phyloP scores from a whole-genome alignment of 208 protist genomes.

The Leishmania guyanensis region DNA sequence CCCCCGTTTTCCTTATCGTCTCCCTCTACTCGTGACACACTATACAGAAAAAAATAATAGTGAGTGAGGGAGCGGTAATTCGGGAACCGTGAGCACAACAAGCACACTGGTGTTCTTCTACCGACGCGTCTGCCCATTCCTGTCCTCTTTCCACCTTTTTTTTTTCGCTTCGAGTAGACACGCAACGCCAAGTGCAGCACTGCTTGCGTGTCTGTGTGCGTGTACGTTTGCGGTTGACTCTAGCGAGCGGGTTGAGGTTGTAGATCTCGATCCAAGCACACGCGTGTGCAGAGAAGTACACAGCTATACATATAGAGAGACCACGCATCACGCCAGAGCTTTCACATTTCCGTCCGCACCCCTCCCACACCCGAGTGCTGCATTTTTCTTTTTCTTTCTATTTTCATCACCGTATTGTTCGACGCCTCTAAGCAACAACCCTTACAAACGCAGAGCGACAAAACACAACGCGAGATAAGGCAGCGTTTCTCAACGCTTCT shows the following conservation, averaged over 20 bases:
- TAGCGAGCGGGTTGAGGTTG: background rate
- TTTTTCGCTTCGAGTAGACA: background rate
- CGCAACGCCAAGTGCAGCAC: background rate
- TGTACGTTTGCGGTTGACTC: background rate
- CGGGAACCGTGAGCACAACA: background rate
- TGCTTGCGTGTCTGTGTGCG: background rate
- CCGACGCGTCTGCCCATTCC: background rate
- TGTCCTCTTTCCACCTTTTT: no score
- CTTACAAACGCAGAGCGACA: no score
- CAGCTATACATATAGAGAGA: background rate
- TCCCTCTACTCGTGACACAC: background rate
- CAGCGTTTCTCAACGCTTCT: background rate
- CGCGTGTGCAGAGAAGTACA: background rate
- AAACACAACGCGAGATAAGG: background rate
- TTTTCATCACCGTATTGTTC: background rate
- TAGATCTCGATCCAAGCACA: background rate
- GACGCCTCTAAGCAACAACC: background rate
- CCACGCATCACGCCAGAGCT: background rate
- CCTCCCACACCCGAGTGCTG: background rate
- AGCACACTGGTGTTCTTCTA: background rate
- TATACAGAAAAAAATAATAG: background rate
- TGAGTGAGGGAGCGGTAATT: background rate
- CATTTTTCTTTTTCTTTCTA: background rate
- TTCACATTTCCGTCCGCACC: background rate
- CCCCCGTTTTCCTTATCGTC: background rate